Conservation (phyloP, 768 basidiomycete genomes). For the Pleurotus eryngii region DNA sequence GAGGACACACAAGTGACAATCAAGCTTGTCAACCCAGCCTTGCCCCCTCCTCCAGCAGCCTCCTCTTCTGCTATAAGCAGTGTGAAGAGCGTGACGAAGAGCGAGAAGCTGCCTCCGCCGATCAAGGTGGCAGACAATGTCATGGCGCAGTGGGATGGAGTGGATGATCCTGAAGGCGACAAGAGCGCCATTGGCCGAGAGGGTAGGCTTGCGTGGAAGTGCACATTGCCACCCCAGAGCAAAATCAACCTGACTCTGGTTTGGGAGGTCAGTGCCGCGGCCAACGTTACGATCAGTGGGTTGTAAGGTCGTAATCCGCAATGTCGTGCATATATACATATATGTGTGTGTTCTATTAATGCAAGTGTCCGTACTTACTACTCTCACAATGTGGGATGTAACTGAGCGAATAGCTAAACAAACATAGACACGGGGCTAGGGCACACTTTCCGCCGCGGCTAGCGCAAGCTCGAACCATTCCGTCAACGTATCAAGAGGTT, state of each 20-base stretch:
- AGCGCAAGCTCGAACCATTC: slow-evolving; percentile 62
- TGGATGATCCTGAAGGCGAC: not conserved
- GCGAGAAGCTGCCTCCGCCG: not conserved
- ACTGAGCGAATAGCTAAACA: too few relatives aligned
- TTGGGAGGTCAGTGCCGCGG: not conserved
- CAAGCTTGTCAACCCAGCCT: not conserved
- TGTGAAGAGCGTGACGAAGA: not conserved
- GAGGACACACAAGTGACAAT: not conserved
- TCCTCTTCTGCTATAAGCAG: not conserved
- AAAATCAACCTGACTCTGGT: slow-evolving; percentile 8
- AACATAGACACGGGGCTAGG: too few relatives aligned
- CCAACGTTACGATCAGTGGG: not conserved
- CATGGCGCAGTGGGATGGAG: not conserved
- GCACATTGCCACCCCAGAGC: slow-evolving; percentile 1
- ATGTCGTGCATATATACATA: too few relatives aligned
- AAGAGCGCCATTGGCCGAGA: not conserved
- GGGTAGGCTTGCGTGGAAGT: not conserved
- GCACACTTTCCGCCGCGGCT: slow-evolving; percentile 58
- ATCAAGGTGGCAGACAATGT: not conserved
- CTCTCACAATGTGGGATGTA: too few relatives aligned
- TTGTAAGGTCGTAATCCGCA: not conserved
- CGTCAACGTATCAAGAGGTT: slow-evolving; percentile 58
- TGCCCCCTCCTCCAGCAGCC: not conserved
- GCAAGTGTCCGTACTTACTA: too few relatives aligned
- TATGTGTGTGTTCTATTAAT: too few relatives aligned